Evolutionary conservation across 495 filamentous ascomycete species (phyloP).

Genomic region (Podospora conica): DNA sequence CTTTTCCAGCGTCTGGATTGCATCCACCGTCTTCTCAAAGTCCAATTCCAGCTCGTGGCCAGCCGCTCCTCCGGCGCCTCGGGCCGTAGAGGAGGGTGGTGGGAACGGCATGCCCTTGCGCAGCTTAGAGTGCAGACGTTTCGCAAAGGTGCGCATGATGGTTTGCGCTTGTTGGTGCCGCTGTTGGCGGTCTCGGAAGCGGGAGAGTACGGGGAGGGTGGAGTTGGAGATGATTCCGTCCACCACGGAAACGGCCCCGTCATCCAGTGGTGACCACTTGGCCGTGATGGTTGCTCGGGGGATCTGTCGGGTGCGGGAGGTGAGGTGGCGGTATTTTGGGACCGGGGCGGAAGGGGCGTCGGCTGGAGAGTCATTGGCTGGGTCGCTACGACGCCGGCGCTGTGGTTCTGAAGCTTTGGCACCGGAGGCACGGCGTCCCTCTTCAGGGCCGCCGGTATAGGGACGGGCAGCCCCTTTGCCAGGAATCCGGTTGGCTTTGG

Average conservation of each 20-base stretch:
- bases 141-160: slow-evolving; percentile 29
- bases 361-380: background rate
- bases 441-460: background rate
- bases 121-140: slow-evolving; percentile 32
- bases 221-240: slow-evolving; percentile 33
- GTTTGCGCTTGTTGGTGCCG: slow-evolving; percentile 32
- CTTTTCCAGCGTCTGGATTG: slow-evolving; percentile 29
- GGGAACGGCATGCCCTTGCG: slow-evolving; percentile 40
- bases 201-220: slow-evolving; percentile 35
- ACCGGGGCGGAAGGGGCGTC: slow-evolving; percentile 6
- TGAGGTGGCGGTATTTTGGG: slow-evolving; percentile 33
- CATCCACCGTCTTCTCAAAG: slow-evolving; percentile 38
- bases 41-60: slow-evolving; percentile 38
- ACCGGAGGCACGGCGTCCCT: background rate
- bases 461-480: background rate
- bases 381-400: background rate
- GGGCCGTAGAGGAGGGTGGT: slow-evolving; percentile 15
- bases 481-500: background rate
- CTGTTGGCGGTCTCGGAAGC: slow-evolving; percentile 30
- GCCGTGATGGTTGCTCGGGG: slow-evolving; percentile 36
- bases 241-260: slow-evolving; percentile 32
- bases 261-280: slow-evolving; percentile 41
- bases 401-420: background rate
- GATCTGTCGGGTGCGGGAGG: slow-evolving; percentile 35
- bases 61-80: background rate